Percentiles rank a stretch among this genome's conserved stretches.
These are phyloP conservation scores for Buddleja alternifolia DNA, from an alignment of 257 asterid species.

Conservation along the genomic window DNA sequence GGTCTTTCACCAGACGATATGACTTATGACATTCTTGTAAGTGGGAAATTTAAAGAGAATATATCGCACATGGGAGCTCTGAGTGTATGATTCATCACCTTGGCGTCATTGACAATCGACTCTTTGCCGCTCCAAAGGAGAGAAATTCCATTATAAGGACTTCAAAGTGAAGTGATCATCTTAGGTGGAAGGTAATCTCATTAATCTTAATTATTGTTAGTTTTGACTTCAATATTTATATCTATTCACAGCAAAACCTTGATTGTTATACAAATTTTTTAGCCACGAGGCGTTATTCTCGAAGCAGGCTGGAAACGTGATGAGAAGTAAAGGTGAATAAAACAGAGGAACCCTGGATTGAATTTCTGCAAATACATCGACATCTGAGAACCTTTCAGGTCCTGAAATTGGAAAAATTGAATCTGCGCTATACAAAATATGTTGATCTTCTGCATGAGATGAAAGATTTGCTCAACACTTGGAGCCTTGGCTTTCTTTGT, in stretches of 20 bases:
- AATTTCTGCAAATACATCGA: not conserved
- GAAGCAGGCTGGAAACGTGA: not conserved
- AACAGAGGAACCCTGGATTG: not conserved
- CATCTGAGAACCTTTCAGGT: too few relatives aligned
- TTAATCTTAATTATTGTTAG: conserved; percentile 2
- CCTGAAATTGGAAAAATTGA: too few relatives aligned
- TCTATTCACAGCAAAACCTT: not conserved
- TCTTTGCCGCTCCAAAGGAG: not conserved
- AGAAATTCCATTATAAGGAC: not conserved
- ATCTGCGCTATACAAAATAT: too few relatives aligned
- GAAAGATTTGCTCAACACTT: too few relatives aligned
- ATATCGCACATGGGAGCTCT: conserved; percentile 34
- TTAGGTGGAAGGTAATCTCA: conserved; percentile 8
- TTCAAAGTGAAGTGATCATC: not conserved
- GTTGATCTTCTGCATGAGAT: too few relatives aligned
- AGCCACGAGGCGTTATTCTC: not conserved
- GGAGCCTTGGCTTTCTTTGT: too few relatives aligned
- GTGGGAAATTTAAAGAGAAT: conserved; percentile 42
- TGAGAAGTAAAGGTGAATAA: not conserved
- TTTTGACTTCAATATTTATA: not conserved
- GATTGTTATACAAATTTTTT: not conserved
- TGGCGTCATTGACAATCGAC: conserved; percentile 1
- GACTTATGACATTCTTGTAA: conserved; percentile 61
- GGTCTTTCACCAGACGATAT: conserved; percentile 72
- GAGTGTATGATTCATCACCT: conserved; percentile 23